Evolutionary conservation across 129 eudicot genomes (phyloP), one percentile per base, ranked within the genome.

Genomic region (Flaveria linearis): DNA sequence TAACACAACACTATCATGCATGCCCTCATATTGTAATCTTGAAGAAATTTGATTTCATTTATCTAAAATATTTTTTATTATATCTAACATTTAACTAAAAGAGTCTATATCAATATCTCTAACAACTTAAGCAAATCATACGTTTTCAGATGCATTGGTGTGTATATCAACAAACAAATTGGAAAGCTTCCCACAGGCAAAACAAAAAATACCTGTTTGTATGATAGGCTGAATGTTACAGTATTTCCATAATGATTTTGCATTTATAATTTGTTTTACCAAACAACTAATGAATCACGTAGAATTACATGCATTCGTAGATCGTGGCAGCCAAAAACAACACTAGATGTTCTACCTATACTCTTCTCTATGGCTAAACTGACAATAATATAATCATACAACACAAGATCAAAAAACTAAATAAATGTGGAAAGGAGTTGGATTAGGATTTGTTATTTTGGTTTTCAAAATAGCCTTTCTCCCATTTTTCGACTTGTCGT

Each of bases 401-500:
- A 62, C 63, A 74, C 58, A 67, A 43, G 33, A 71, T 16, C 0
- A 20, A 80, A 30, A 15, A 68, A 33, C 11, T 25, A 41, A 28
- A 51, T 12, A 78, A 25, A 60, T 39, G 28, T 73, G 53, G 11
- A 42, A 36, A 68, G 58, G 36, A 47, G 55, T 23, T 42, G 14
- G 43, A 18, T 74, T 57, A 80, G 47, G 50, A 12, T 39, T 66
- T 50, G 73, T 78, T 77, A 76, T 58, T 80, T 76, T 83, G 85
- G 67, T 58, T 81, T 28, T 80, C 85, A 81, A 88, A 86, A 69
- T 83, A 91, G 30, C 78, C 77, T 16, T 78, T 82, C 68, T 91
- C 93, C 97, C 89, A 86, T 17, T 68, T 72, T 74, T 91, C 89
- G 22, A 88, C 91, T 81, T 86, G 89, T 52, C 75, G 77, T 9